Percentiles rank a stretch among this genome's conserved stretches.
Evolutionary conservation across 306 rosid species (phyloP).

Genomic region (Castanea mollissima): DNA sequence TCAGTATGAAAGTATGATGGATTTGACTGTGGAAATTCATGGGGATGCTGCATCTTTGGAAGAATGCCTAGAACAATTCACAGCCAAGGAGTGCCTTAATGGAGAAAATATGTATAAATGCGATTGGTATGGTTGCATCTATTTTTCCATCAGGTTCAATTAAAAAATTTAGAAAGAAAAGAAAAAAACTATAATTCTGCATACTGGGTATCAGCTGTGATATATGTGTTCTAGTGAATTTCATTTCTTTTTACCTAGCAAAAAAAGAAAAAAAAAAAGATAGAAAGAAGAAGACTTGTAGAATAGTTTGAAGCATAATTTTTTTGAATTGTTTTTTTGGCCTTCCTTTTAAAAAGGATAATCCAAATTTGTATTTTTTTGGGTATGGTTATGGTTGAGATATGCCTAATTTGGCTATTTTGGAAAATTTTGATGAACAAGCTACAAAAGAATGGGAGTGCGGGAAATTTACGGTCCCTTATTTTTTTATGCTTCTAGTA

Average conservation of each 20-base stretch:
- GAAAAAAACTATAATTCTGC: neutral
- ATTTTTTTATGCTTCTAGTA: neutral
- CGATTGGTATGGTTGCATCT: slow-evolving; percentile 65
- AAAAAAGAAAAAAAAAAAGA: too few species aligned
- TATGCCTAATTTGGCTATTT: neutral
- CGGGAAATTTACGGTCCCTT: neutral
- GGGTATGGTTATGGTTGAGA: neutral
- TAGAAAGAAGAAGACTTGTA: too few species aligned
- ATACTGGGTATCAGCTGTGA: neutral
- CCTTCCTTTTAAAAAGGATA: neutral
- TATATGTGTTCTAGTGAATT: neutral
- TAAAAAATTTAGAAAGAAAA: neutral
- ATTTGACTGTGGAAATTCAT: slow-evolving; percentile 94
- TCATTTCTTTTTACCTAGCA: neutral
- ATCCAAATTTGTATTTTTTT: neutral
- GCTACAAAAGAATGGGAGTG: neutral
- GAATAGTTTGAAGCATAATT: neutral
- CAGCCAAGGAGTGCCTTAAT: slow-evolving; percentile 76
- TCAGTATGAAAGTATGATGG: slow-evolving; percentile 96
- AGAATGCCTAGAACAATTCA: slow-evolving; percentile 94
- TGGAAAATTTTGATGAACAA: neutral
- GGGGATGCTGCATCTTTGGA: slow-evolving; percentile 92
- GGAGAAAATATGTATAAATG: slow-evolving; percentile 97
- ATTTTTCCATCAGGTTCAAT: neutral
- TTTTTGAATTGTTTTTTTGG: neutral